A percentile compares a stretch with the other conserved stretches of the same genome.
phyloP scores from a whole-genome alignment of 1,284 basidiomycete species.

The Peniophora sp. region DNA sequence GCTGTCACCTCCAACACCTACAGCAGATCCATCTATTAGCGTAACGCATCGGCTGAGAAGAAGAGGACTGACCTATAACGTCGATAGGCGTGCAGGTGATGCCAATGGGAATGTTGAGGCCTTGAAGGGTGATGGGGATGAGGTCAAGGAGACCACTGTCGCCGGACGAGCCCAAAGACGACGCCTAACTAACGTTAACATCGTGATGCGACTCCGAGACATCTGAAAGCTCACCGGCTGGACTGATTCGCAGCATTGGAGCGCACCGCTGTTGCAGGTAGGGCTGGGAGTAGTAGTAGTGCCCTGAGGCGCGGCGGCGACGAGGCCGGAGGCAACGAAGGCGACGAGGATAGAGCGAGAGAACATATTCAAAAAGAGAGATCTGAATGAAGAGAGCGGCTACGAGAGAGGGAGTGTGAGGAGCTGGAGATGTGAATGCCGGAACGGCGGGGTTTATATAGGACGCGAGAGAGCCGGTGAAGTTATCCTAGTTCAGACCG shows the following conservation, averaged over 20 bases:
- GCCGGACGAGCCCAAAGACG: not conserved
- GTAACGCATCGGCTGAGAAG: too few species aligned
- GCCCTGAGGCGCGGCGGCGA: not conserved
- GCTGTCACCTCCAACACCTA: not conserved
- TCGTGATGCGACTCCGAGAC: not conserved
- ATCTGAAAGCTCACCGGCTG: conserved; percentile 11
- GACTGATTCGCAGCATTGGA: conserved; percentile 23
- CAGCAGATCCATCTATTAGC: too few species aligned
- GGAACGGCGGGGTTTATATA: too few species aligned
- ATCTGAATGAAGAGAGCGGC: too few species aligned
- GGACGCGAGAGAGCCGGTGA: too few species aligned
- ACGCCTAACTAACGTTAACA: not conserved
- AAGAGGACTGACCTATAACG: not conserved
- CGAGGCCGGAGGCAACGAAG: not conserved
- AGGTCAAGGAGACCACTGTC: not conserved
- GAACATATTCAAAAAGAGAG: too few species aligned
- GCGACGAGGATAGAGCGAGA: not conserved
- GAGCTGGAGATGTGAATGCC: too few species aligned
- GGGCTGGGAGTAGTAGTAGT: too few species aligned
- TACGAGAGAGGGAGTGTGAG: not conserved
- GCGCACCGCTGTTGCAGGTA: conserved; percentile 18
- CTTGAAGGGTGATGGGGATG: not conserved
- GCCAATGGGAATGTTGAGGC: not conserved
- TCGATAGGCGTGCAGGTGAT: not conserved
- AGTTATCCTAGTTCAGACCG: too few species aligned